Evolutionary conservation across 768 basidiomycete genomes (phyloP).

Genomic region (Macrolepiota dolichaula): DNA sequence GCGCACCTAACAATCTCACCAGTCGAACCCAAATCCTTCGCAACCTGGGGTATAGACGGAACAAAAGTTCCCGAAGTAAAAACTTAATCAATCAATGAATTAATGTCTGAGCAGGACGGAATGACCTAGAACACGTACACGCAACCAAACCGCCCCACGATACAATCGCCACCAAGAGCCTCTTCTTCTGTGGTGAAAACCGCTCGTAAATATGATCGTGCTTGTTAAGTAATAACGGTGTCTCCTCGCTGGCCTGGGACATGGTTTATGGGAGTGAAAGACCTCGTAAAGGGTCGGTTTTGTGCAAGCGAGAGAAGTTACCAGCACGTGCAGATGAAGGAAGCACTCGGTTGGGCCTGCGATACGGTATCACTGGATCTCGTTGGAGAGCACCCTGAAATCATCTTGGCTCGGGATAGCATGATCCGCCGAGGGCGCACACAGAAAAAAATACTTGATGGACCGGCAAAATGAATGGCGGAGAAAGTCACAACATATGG

Average conservation of each 20-base stretch:
- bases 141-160: slow-evolving; percentile 62
- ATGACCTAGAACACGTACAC: slow-evolving; percentile 32
- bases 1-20: slow-evolving; percentile 10
- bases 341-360: no score
- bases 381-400: no score
- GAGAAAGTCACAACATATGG: no score
- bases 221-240: slow-evolving; percentile 27
- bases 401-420: no score
- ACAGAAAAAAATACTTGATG: no score
- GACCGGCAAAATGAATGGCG: no score
- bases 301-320: no score
- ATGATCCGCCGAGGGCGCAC: no score
- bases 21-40: slow-evolving; percentile 11
- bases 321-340: no score
- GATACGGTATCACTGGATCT: no score
- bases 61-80: slow-evolving; percentile 14
- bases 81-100: neutral
- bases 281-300: no score
- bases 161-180: slow-evolving; percentile 51
- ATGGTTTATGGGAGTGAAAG: neutral
- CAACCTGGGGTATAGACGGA: slow-evolving; percentile 16
- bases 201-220: slow-evolving; percentile 48
- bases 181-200: slow-evolving; percentile 52
- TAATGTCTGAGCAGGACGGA: neutral
- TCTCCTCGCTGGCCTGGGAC: slow-evolving; percentile 12